Evolutionary conservation across 1,284 basidiomycete genomes (phyloP), one percentile per base, ranked within the genome.

Genomic region (Leucoagaricus sp.): DNA sequence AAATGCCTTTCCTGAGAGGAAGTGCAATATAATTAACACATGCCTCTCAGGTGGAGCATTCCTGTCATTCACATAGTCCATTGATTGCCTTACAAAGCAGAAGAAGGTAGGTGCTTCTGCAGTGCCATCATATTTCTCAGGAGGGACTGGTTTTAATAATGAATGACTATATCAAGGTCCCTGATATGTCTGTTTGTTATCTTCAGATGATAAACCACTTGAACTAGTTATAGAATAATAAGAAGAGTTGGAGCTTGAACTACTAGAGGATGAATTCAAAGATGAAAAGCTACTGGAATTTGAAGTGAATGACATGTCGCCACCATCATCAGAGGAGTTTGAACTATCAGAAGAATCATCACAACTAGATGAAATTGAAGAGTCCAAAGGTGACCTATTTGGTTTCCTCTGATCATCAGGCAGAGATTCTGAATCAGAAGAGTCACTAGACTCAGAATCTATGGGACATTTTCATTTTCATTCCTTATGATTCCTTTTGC

Each of bases 1-100:
- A 57, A 72, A 70, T 0, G 74, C 76, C 19, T 64, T 67, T 0
- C 66, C 72, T 0, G 29, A 67, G 1, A 78, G 60, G 57, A 62
- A 71, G 25, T 67, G 63, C 0, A 65, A 68, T 0, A 72, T 6
- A 3, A 67, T 58, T 9, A 65, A 64, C 1, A 69, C 66, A 6
- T 63, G 59, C 3, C 63, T 36, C 3, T 60, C 34, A 9, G 49
- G 25, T 1, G 53, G 53, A 0, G 71, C 65, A 3, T 58, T 29
- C 2, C 70, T 66, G 49, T 67, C 62, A 2, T 46, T 46, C 8
- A 72, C 58, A 59, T 73, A 72, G 4, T 65, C 61, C 1, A 55
- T 65, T 0, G 57, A 62, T 59, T 71, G 63, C 1, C 58, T 65
- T 0, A 70, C 57, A 49, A 71, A 73, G 12, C 66, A 49, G 47